These are phyloP conservation scores for Trypanosoma congolense DNA, from an alignment of 208 protist genomes.

Conservation along the genomic window DNA sequence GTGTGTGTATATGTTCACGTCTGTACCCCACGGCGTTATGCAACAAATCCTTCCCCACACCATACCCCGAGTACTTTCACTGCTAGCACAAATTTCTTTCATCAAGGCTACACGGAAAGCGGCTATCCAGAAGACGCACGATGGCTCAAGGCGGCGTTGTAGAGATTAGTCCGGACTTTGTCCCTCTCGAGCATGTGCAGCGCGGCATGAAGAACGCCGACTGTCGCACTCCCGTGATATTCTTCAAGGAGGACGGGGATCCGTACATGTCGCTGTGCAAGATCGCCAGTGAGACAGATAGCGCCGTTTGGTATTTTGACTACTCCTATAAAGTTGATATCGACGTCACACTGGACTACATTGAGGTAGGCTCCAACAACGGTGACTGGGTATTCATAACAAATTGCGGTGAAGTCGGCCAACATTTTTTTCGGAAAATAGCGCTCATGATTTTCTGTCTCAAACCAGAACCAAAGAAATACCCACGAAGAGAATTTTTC, in stretches of 20 bases:
- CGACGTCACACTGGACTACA: conserved; percentile 81
- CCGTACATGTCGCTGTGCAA: conserved; percentile 65
- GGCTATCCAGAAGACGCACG: too few species aligned
- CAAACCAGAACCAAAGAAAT: conserved; percentile 65
- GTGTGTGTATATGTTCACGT: too few species aligned
- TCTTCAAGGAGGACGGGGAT: conserved; percentile 78
- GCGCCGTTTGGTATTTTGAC: conserved; percentile 82
- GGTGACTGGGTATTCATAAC: conserved; percentile 89
- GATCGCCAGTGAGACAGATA: conserved; percentile 52
- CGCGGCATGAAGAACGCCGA: conserved; percentile 77
- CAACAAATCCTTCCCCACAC: too few species aligned
- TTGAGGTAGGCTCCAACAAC: conserved; percentile 84
- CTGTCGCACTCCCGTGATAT: conserved; percentile 80
- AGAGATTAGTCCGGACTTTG: conserved; percentile 26
- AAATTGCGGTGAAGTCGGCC: conserved; percentile 57
- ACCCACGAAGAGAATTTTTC: conserved; percentile 81
- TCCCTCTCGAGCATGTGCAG: conserved; percentile 54
- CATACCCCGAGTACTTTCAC: too few species aligned
- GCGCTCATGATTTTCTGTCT: conserved; percentile 68
- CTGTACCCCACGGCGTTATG: too few species aligned
- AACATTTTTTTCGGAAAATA: conserved; percentile 64
- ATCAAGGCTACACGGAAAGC: too few species aligned
- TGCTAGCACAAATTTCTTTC: too few species aligned
- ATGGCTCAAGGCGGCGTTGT: conserved; percentile 33
- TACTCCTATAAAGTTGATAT: conserved; percentile 42